These are phyloP conservation scores for Rhododendron ovatum DNA, from an alignment of 148 eudicot genomes.

Conservation along the genomic window DNA sequence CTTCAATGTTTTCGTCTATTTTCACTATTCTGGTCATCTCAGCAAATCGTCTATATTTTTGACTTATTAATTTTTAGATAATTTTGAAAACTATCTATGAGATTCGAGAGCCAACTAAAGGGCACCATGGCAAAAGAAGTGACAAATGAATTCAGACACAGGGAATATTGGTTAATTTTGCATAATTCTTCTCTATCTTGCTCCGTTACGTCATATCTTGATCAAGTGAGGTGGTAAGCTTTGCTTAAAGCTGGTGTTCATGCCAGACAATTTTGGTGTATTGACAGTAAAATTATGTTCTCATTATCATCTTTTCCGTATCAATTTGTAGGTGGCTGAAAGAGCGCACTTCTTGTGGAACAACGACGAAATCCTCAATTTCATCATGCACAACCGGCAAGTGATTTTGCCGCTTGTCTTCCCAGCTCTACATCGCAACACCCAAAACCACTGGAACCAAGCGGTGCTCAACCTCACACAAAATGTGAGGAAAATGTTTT, in stretches of 20 bases:
- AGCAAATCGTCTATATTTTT: background rate
- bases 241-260: background rate
- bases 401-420: conserved; percentile 40
- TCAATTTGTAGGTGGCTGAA: conserved; percentile 41
- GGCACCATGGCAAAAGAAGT: background rate
- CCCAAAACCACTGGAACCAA: conserved; percentile 42
- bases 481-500: conserved; percentile 40
- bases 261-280: background rate
- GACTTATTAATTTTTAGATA: background rate
- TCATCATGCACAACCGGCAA: conserved; percentile 38
- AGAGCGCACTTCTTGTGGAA: conserved; percentile 41
- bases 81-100: background rate
- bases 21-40: background rate
- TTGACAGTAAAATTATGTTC: background rate
- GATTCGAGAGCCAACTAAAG: background rate
- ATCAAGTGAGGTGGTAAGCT: background rate
- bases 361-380: conserved; percentile 42
- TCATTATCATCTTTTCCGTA: conserved; percentile 1
- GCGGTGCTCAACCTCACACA: conserved; percentile 41
- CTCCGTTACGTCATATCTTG: background rate
- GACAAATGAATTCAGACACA: background rate
- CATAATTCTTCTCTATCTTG: background rate
- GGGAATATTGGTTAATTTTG: background rate
- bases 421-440: conserved; percentile 34
- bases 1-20: background rate